Conservation (phyloP, 495 filamentous ascomycete species). For the Penicillium turbatum region DNA sequence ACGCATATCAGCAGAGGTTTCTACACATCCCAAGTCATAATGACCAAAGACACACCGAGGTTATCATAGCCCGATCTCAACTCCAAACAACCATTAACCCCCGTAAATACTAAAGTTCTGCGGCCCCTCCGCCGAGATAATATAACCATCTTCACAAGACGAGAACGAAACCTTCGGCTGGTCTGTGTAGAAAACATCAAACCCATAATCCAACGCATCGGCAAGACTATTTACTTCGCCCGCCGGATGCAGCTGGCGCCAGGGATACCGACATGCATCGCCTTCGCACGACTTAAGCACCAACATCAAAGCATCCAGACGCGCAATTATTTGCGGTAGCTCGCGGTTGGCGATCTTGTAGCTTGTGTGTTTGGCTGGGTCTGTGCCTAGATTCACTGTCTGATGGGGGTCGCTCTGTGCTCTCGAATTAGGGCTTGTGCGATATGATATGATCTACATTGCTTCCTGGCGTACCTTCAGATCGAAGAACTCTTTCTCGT, state of each 20-base stretch:
- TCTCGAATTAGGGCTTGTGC: neutral
- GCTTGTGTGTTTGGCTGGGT: constrained; percentile 14
- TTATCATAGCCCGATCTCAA: neutral
- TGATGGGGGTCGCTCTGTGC: constrained; percentile 52
- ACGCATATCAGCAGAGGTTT: neutral
- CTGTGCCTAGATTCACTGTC: constrained; percentile 45
- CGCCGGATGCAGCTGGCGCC: constrained; percentile 51
- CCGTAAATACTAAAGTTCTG: constrained; percentile 35
- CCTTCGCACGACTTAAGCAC: constrained; percentile 58
- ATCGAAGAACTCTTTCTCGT: constrained; percentile 56
- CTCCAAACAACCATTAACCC: constrained; percentile 12
- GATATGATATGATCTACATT: neutral
- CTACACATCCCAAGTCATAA: neutral
- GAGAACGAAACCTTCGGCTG: constrained; percentile 52
- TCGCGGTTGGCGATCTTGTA: constrained; percentile 23
- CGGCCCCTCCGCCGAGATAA: constrained; percentile 56
- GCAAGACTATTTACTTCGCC: constrained; percentile 37
- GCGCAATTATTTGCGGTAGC: constrained; percentile 39
- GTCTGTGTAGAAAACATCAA: constrained; percentile 54
- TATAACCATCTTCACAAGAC: constrained; percentile 56
- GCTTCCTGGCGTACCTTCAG: constrained; percentile 34
- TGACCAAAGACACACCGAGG: neutral
- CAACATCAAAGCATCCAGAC: constrained; percentile 55
- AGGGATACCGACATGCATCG: constrained; percentile 49
- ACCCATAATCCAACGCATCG: constrained; percentile 43